Conservation (phyloP, 441 rosid genomes). For the Gossypium davidsonii region DNA sequence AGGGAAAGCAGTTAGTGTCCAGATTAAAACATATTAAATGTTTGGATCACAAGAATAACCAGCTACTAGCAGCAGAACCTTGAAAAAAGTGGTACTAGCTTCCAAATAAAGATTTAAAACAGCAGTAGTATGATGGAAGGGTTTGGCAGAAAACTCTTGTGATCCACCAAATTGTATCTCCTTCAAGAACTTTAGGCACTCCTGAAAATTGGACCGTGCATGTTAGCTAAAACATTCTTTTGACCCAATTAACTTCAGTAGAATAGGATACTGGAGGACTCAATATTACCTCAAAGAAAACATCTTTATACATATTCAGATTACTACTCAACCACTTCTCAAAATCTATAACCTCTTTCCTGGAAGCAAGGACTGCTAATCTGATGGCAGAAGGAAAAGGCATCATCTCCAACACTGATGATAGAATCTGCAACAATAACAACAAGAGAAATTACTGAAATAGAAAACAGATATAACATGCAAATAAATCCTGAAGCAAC, state of each 20-base stretch:
- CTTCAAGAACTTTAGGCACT: constrained; percentile 78
- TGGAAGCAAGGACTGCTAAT: constrained; percentile 79
- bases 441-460: neutral
- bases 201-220: constrained; percentile 42
- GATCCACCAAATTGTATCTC: constrained; percentile 67
- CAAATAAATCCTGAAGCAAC: neutral
- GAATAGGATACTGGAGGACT: neutral
- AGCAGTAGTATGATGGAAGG: constrained; percentile 58
- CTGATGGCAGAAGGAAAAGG: constrained; percentile 64
- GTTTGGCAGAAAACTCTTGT: constrained; percentile 58
- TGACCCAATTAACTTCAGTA: constrained; percentile 9
- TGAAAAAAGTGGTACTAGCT: constrained; percentile 50
- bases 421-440: constrained; percentile 51
- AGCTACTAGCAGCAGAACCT: constrained; percentile 41
- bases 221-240: constrained; percentile 16
- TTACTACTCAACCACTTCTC: constrained; percentile 78
- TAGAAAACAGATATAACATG: neutral
- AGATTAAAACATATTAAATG: neutral
- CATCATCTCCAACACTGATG: constrained; percentile 62
- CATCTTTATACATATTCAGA: constrained; percentile 53
- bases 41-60: constrained; percentile 2
- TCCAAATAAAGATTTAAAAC: constrained; percentile 58
- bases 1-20: neutral
- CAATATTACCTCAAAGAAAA: constrained; percentile 68
- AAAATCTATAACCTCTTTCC: constrained; percentile 66